phyloP scores from a whole-genome alignment of 2,329 filamentous ascomycete genomes.

The Cercospora brassicicola region DNA sequence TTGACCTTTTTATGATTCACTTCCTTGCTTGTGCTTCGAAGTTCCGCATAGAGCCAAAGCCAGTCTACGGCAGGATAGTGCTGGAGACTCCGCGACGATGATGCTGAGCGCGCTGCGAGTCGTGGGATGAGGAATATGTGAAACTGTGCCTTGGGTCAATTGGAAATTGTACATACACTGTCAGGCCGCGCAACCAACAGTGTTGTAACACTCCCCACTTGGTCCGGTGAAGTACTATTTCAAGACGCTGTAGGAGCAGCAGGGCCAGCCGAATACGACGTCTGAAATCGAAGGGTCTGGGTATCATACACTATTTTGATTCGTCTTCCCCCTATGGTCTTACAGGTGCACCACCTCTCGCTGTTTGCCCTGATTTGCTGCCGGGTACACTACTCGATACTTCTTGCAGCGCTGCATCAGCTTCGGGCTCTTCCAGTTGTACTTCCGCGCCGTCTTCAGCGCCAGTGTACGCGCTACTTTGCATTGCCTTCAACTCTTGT shows the following conservation, averaged over 20 bases:
- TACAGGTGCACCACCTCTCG: slow-evolving; percentile 41
- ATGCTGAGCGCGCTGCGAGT: too few relatives aligned
- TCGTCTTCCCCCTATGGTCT: slow-evolving; percentile 34
- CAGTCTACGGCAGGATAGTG: background rate
- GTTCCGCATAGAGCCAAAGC: background rate
- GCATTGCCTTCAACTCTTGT: slow-evolving; percentile 49
- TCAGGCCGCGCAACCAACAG: too few relatives aligned
- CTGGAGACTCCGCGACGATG: background rate
- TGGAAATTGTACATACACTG: too few relatives aligned
- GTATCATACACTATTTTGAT: slow-evolving; percentile 18
- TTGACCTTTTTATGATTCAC: background rate
- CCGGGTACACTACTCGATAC: slow-evolving; percentile 37
- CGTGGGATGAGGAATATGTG: too few relatives aligned
- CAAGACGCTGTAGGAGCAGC: background rate
- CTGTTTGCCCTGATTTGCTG: slow-evolving; percentile 39
- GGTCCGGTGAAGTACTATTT: too few relatives aligned
- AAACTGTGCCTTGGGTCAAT: too few relatives aligned
- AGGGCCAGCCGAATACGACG: background rate
- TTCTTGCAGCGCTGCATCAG: slow-evolving; percentile 43
- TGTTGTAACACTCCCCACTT: too few relatives aligned
- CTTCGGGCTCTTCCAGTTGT: slow-evolving; percentile 34
- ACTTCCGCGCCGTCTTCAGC: slow-evolving; percentile 37
- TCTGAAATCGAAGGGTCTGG: background rate
- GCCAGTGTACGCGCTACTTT: slow-evolving; percentile 47
- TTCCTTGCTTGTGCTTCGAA: background rate